Evolutionary conservation across 352 stramenopile species (phyloP).

Genomic region (Blastocystis sp.): DNA sequence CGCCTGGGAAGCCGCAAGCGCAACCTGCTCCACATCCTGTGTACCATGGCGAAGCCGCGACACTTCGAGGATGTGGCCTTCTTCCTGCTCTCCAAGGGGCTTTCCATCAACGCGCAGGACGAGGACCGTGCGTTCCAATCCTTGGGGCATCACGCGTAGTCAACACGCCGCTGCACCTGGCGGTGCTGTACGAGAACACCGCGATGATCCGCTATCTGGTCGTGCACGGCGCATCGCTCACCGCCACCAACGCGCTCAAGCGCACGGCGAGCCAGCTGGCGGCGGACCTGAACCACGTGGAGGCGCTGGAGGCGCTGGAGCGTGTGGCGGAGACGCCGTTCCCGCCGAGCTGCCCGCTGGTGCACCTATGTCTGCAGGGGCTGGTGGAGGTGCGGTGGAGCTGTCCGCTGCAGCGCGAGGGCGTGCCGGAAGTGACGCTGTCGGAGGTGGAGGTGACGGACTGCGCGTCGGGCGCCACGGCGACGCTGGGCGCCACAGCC

Average conservation of each 20-base stretch:
- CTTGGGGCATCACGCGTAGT: background rate
- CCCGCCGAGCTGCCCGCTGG: background rate
- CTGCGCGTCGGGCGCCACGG: background rate
- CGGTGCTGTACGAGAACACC: conserved; percentile 8
- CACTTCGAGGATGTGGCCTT: conserved; percentile 18
- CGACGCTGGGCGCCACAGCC: background rate
- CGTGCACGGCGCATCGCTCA: background rate
- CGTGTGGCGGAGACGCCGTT: background rate
- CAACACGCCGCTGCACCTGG: conserved; percentile 27
- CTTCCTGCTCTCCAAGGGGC: conserved; percentile 5
- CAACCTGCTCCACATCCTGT: conserved; percentile 8
- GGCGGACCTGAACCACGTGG: background rate
- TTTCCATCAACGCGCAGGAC: conserved; percentile 1
- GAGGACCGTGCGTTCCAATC: background rate
- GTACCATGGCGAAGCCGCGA: background rate
- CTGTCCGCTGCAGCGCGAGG: background rate
- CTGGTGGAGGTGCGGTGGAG: conserved; percentile 13
- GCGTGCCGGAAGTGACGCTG: conserved; percentile 3
- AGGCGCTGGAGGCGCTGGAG: background rate
- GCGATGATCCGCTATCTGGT: conserved; percentile 33
- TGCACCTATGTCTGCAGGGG: background rate
- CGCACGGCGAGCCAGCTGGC: conserved; percentile 4
- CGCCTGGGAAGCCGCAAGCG: background rate
- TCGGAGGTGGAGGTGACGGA: conserved; percentile 14
- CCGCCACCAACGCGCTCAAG: background rate